These are phyloP conservation scores for Rhytidhysteron rufulum DNA, from an alignment of 2,329 filamentous ascomycete species.

Conservation along the genomic window DNA sequence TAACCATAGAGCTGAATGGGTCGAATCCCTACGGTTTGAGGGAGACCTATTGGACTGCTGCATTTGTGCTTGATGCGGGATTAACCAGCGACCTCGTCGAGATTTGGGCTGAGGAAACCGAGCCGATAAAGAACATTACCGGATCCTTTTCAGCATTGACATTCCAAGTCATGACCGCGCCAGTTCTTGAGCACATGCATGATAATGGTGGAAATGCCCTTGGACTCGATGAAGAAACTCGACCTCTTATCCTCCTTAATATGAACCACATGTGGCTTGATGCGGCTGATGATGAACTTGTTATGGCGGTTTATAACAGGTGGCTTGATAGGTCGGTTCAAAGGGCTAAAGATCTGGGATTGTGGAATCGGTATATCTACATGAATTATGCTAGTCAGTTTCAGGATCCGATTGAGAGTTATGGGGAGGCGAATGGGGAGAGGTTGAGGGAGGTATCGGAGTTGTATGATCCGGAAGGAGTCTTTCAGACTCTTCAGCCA, in stretches of 20 bases:
- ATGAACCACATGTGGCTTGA: conserved; percentile 7
- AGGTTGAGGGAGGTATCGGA: not conserved
- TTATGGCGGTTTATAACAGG: conserved; percentile 4
- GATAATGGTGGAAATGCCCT: conserved; percentile 7
- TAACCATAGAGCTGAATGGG: conserved; percentile 33
- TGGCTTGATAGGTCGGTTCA: conserved; percentile 3
- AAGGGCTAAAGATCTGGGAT: not conserved
- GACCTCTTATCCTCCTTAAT: conserved; percentile 8
- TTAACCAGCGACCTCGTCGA: conserved; percentile 4
- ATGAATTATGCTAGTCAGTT: not conserved
- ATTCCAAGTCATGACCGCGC: conserved; percentile 8
- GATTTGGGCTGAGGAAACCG: conserved; percentile 6
- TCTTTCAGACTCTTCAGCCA: not conserved
- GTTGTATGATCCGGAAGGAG: not conserved
- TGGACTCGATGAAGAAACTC: conserved; percentile 2
- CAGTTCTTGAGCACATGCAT: conserved; percentile 6
- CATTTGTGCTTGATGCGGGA: conserved; percentile 16
- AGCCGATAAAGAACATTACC: conserved; percentile 3
- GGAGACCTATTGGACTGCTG: conserved; percentile 25
- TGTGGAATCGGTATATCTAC: not conserved
- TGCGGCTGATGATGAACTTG: conserved; percentile 5
- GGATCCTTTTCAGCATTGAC: conserved; percentile 5
- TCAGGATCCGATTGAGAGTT: not conserved
- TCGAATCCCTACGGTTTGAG: conserved; percentile 29
- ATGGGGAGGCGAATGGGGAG: not conserved